Conservation (phyloP, 2,329 filamentous ascomycete species). For the Fusarium guadeloupense region DNA sequence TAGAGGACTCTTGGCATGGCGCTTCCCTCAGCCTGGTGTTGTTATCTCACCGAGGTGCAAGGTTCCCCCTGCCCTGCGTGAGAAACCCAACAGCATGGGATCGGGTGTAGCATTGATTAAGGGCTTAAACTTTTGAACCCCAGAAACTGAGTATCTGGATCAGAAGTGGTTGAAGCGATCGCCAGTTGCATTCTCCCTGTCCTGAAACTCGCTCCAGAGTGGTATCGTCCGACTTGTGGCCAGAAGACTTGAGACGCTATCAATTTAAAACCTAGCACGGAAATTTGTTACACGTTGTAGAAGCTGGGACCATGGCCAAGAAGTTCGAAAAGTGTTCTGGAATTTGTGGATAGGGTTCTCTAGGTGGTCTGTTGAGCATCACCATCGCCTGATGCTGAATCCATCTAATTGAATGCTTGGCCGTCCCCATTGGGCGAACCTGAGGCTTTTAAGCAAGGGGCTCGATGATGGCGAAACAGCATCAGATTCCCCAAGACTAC, state of each 20-base stretch:
- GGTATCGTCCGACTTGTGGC: slow-evolving; percentile 18
- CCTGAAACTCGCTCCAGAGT: slow-evolving; percentile 38
- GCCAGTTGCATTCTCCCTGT: slow-evolving; percentile 24
- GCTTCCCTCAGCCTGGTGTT: too few species aligned
- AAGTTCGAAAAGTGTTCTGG: slow-evolving; percentile 37
- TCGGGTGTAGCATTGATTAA: slow-evolving; percentile 15
- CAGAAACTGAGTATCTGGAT: slow-evolving; percentile 36
- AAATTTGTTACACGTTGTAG: slow-evolving; percentile 13
- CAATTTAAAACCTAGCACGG: slow-evolving; percentile 19
- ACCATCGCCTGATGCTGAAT: slow-evolving; percentile 27
- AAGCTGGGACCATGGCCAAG: slow-evolving; percentile 19
- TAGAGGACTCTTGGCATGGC: slow-evolving; percentile 16
- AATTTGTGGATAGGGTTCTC: slow-evolving; percentile 29
- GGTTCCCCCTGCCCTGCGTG: slow-evolving; percentile 11
- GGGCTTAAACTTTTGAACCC: slow-evolving; percentile 17
- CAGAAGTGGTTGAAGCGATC: slow-evolving; percentile 29
- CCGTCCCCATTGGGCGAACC: slow-evolving; percentile 9
- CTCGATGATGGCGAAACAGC: slow-evolving; percentile 2
- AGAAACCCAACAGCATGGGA: slow-evolving; percentile 22
- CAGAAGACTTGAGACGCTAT: slow-evolving; percentile 32
- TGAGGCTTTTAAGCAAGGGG: neutral
- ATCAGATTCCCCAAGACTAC: neutral
- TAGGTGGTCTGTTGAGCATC: slow-evolving; percentile 29
- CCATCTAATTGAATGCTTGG: slow-evolving; percentile 3
- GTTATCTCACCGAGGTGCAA: slow-evolving; percentile 17